Conservation (phyloP, 169 alveolate species). For the Haemoproteus tartakovskyi region DNA sequence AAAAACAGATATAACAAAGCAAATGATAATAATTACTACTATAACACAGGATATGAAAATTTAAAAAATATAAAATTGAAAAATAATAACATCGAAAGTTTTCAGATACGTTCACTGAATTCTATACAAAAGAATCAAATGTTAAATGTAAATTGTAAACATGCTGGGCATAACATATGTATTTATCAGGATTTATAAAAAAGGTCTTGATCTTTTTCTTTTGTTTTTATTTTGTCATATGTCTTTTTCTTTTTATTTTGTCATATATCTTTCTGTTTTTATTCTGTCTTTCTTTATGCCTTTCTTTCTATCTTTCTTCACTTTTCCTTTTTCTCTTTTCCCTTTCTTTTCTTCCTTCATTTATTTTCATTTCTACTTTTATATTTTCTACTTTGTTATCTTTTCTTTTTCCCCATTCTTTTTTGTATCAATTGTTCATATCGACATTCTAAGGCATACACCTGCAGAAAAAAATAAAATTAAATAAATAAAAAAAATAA, state of each 20-base stretch:
- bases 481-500: too few species aligned
- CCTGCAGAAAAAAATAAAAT: too few species aligned
- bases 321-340: neutral
- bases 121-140: neutral
- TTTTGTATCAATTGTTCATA: too few species aligned
- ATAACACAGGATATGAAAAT: too few species aligned
- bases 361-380: too few species aligned
- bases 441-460: too few species aligned
- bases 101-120: slow-evolving; percentile 38
- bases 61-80: slow-evolving; percentile 8
- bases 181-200: slow-evolving; percentile 29
- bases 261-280: too few species aligned
- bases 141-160: slow-evolving; percentile 4
- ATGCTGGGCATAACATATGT: slow-evolving; percentile 29
- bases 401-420: neutral
- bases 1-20: too few species aligned
- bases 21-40: too few species aligned
- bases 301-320: neutral
- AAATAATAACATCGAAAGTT: slow-evolving; percentile 59
- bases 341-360: neutral
- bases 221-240: neutral
- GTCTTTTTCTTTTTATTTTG: neutral
- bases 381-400: too few species aligned
- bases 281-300: neutral
- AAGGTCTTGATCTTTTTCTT: neutral